These are phyloP conservation scores for Exsudoporus floridanus DNA, from an alignment of 1,284 basidiomycete genomes.

Conservation along the genomic window DNA sequence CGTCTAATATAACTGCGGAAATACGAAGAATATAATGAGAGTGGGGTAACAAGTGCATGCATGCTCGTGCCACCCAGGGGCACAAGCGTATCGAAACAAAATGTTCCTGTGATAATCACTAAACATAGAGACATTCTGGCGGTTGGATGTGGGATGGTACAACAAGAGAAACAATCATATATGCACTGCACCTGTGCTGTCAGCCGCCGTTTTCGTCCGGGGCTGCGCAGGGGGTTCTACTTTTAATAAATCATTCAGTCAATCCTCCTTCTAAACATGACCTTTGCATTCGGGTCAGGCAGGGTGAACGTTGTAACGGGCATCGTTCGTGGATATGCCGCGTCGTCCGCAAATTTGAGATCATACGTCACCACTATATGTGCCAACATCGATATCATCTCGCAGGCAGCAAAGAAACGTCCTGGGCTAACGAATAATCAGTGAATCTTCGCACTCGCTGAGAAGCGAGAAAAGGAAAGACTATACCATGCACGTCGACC, in stretches of 20 bases:
- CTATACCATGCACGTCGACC: conserved; percentile 19
- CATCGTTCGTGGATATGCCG: conserved; percentile 24
- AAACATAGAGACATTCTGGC: too few relatives aligned
- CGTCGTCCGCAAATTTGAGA: conserved; percentile 26
- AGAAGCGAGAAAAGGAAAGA: neutral
- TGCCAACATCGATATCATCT: conserved; percentile 34
- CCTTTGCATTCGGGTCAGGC: conserved; percentile 4
- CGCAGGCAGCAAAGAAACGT: conserved; percentile 16
- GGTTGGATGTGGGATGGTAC: too few relatives aligned
- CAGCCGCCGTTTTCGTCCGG: too few relatives aligned
- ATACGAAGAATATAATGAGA: too few relatives aligned
- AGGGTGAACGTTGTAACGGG: neutral
- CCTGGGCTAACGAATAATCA: conserved; percentile 7
- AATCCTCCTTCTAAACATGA: conserved; percentile 24
- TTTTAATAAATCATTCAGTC: neutral
- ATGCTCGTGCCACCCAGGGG: too few relatives aligned
- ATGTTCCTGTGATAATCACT: too few relatives aligned
- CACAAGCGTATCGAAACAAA: too few relatives aligned
- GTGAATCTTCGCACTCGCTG: neutral
- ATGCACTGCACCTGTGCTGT: too few relatives aligned
- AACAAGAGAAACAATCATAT: too few relatives aligned
- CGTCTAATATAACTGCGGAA: too few relatives aligned
- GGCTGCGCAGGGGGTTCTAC: too few relatives aligned
- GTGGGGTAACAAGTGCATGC: too few relatives aligned
- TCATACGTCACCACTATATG: conserved; percentile 33